Evolutionary conservation across 441 rosid species (phyloP), one percentile per base, ranked within the genome.

Genomic region (Capsella rubella): DNA sequence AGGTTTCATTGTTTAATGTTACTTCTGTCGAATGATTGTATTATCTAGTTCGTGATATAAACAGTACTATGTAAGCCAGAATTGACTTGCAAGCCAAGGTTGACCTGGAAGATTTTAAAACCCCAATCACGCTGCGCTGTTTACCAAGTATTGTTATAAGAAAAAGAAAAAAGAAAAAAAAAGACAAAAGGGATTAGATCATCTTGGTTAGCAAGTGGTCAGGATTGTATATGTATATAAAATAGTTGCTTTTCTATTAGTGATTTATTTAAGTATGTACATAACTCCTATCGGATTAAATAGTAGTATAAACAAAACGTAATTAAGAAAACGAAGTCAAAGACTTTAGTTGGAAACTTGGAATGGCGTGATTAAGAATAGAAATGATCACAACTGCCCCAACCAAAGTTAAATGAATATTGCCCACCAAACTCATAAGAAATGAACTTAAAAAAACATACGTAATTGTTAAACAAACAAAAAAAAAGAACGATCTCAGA

Each of bases 261-360:
- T 21, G 8, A 1, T 49, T 21, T 16, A 18, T n/a, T 56, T 56
- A 50, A 34, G 45, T 49, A 1, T 16, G 45, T 61, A 21, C 25
- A 21, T 21, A 21, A 21, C 25, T 61, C 51, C 42, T 35, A 47
- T 15, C 59, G 49, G 9, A 73, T 13, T 37, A 65, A 66, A 46
- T 25, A 31, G 7, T 6, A 34, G 8, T 34, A 35, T 35, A 65
- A 73, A 42, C 62, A 59, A 55, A 55, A 72, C 70, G 76, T 63
- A 64, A 35, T 7, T 28, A 49, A 64, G 55, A 63, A 72, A 43
- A 64, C 18, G 14, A 64, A 64, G 76, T 66, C 61, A 50, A 50
- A 58, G 72, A 74, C 46, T 66, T 74, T 67, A 67, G 73, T 69
- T 74, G 68, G 54, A 52, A 16, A 67, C 68, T 69, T 74, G 68